Conservation (phyloP, 2,329 filamentous ascomycete species). For the Diaporthe sp. region DNA sequence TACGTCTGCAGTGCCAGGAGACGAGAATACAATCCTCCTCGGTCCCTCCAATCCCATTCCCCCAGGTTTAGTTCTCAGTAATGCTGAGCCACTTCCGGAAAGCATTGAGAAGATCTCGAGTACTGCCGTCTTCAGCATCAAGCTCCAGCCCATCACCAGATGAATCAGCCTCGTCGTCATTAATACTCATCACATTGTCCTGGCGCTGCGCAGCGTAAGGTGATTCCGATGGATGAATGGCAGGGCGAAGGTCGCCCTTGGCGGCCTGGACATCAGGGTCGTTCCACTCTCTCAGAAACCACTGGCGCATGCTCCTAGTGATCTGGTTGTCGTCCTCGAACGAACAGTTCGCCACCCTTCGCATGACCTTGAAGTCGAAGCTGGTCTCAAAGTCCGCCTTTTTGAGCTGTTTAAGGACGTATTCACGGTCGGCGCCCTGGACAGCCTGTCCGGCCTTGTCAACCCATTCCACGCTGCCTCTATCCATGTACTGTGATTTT, state of each 20-base stretch:
- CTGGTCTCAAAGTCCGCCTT: background rate
- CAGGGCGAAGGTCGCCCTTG: constrained; percentile 2
- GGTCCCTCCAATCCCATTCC: background rate
- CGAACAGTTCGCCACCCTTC: background rate
- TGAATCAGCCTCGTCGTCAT: background rate
- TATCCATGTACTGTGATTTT: background rate
- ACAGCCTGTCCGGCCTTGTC: background rate
- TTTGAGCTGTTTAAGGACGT: background rate
- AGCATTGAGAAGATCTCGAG: background rate
- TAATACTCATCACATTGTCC: background rate
- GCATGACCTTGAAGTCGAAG: background rate
- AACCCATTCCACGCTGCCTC: background rate
- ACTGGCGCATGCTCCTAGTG: background rate
- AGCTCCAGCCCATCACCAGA: background rate
- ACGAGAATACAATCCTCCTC: no score
- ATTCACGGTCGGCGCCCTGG: background rate
- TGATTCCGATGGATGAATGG: background rate
- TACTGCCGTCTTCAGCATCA: background rate
- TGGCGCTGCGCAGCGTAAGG: background rate
- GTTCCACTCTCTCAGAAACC: constrained; percentile 13
- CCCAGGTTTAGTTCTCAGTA: background rate
- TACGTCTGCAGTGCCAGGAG: no score
- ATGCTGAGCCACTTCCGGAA: background rate
- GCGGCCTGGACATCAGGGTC: background rate
- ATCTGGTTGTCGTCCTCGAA: constrained; percentile 1